Evolutionary conservation across 2,329 filamentous ascomycete species (phyloP), one percentile per base, ranked within the genome.

Genomic region (Diplodia intermedia): DNA sequence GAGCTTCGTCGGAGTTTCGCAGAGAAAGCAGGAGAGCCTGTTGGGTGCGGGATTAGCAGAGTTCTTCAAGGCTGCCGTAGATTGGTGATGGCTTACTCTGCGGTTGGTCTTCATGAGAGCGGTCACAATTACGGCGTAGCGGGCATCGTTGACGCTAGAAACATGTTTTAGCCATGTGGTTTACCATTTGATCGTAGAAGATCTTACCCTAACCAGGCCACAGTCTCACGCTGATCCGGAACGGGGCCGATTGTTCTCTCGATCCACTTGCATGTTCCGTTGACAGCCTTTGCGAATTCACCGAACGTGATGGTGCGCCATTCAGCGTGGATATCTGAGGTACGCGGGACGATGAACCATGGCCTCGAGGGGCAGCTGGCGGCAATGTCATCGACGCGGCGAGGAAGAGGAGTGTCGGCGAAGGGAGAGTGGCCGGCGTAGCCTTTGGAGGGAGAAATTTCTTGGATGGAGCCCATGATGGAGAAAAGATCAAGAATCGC

Each of bases 1-100:
- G 67, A 9, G 49, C 67, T 23, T 69, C 67, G 31, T 60, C 61
- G 33, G 67, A 61, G 54, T 69, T 69, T 14, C 54, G 55, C 47
- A 61, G 60, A 3, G 67, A 69, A 12, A 66, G 53, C 7, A 69
- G 12, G n/a, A 69, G 53, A 38, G 66, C 66, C 60, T 68, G 12
- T 47, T 1, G 8, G 4, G 23, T 2, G 0, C 4, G 11, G 9
- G 9, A 20, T 67, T 33, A 68, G 66, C 15, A 11, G 20, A 15
- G 26, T 11, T 23, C 14, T 15, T 43, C 6, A 23, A 4, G 4
- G 23, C 7, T 14, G 56, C n/a, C 36, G 31, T 33, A 61, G 36
- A 9, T 57, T 29, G 26, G 9, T 18, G 26, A 33, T 26, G 26
- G 33, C 65, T 40, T 49, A 68, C 66, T 9, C 53, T 65, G 14